Evolutionary conservation across 768 basidiomycete genomes (phyloP), one percentile per base, ranked within the genome.

Genomic region (Pilatotrama ljubarskyi): DNA sequence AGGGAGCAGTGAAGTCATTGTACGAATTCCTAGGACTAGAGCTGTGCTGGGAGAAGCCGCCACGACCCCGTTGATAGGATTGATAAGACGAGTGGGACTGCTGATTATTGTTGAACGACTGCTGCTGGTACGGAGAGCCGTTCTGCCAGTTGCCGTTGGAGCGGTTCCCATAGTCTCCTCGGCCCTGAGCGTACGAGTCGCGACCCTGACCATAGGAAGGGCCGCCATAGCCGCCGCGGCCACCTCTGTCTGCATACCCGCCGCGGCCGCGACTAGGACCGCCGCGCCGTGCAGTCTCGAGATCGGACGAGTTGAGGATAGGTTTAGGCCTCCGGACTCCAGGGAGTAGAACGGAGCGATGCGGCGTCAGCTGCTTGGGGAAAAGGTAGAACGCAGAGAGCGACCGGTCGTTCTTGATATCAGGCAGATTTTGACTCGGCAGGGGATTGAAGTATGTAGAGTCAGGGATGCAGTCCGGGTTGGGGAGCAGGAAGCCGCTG

Each of bases 381-480:
- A 95, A 97, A 73, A 84, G 87, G 73, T 94, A 98, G 32, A 87
- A 74, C 2, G 87, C 93, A 0, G 94, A 95, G 13, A 98, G 77
- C 10, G 95, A 91, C 22, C 85, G 82, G 74, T 99, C 95, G 70
- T 90, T 88, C 67, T 82, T 81, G 65, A 99, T 88, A 74, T 98
- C 95, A 2, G 84, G 83, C 50, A 91, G 76, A 51, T 80, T 80
- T 40, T 84, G 72, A 20, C 76, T 73, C 5, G 79, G 66, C 36
- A 99, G 74, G 9, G 92, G 93, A 32, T 84, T 84, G 66, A 87
- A 86, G 72, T 92, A 95, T 0, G 93, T 96, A 6, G 95, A 91
- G 51, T 93, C 93, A 3, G 97, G 97, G 13, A 98, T 83, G 68
- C 90, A 95, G 55, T 87, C 86, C 17, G 93, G 90, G 72, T 95